Evolutionary conservation across 1,284 basidiomycete species (phyloP).

Genomic region (Acaromyces ingoldii): DNA sequence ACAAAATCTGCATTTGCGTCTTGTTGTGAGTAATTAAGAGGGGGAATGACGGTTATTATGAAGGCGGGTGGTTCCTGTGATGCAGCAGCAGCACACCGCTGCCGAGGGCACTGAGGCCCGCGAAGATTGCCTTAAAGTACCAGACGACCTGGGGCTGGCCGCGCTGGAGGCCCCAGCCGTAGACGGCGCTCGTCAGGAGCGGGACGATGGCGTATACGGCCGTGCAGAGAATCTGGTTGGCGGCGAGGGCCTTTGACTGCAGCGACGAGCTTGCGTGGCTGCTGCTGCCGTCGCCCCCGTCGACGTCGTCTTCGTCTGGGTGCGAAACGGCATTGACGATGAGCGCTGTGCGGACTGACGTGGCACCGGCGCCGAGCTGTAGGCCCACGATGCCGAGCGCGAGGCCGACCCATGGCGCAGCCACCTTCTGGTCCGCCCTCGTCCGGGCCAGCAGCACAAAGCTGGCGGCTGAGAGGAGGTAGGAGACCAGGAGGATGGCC

Average conservation of each 20-base stretch:
- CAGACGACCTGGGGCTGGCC: conserved; percentile 33
- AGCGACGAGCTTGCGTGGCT: not conserved
- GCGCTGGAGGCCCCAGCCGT: conserved; percentile 25
- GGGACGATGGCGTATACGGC: conserved; percentile 32
- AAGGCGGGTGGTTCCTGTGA: conserved; percentile 8
- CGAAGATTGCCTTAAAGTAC: conserved; percentile 31
- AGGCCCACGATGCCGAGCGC: conserved; percentile 25
- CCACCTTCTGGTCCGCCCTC: not conserved
- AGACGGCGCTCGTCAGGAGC: conserved; percentile 30
- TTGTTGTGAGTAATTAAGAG: too few relatives aligned
- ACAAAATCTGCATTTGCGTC: not conserved
- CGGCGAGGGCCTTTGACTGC: conserved; percentile 34
- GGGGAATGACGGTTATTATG: too few relatives aligned
- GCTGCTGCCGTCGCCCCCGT: not conserved
- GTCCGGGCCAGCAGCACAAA: conserved; percentile 4
- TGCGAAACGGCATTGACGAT: conserved; percentile 34
- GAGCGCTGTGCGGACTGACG: conserved; percentile 33
- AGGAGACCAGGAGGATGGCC: conserved; percentile 19
- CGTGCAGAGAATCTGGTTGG: conserved; percentile 39
- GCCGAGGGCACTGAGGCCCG: conserved; percentile 17
- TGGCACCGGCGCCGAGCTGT: conserved; percentile 31
- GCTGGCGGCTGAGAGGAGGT: not conserved
- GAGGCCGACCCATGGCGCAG: conserved; percentile 24
- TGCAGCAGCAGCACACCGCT: conserved; percentile 25
- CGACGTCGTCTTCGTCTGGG: conserved; percentile 14